Conservation (phyloP, 305 asterid genomes). For the Rubia peregrina region DNA sequence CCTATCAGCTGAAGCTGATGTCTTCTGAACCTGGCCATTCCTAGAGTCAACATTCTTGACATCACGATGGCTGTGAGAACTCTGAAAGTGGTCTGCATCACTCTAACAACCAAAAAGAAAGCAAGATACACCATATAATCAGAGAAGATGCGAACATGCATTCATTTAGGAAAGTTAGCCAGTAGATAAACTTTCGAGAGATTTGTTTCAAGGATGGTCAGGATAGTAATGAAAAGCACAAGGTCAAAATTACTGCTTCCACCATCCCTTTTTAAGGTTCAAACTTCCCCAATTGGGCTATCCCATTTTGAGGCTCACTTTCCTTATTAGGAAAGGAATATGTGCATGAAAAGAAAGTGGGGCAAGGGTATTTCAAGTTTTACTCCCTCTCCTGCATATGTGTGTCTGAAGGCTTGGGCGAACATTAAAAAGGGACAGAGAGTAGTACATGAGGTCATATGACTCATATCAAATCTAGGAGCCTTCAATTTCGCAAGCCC, state of each 20-base stretch:
- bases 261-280: neutral
- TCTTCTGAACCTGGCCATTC: constrained; percentile 29
- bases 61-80: constrained; percentile 29
- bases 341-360: neutral
- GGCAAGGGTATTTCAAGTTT: no score
- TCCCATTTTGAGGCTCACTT: neutral
- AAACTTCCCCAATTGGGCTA: neutral
- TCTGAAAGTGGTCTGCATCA: constrained; percentile 54
- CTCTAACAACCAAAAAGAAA: constrained; percentile 38
- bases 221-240: neutral
- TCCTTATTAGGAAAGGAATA: neutral
- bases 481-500: neutral
- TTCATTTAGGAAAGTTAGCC: neutral
- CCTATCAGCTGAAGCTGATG: constrained; percentile 40
- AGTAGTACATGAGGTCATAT: neutral
- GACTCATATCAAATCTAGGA: neutral
- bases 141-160: neutral
- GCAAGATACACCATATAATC: neutral
- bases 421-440: no score
- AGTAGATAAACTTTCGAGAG: neutral
- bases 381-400: no score
- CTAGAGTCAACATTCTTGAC: constrained; percentile 32
- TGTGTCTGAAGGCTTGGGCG: no score
- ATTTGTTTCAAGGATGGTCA: neutral
- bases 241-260: neutral